These are phyloP conservation scores for Craspedostauros australis DNA, from an alignment of 108 stramenopile species.

Conservation along the genomic window DNA sequence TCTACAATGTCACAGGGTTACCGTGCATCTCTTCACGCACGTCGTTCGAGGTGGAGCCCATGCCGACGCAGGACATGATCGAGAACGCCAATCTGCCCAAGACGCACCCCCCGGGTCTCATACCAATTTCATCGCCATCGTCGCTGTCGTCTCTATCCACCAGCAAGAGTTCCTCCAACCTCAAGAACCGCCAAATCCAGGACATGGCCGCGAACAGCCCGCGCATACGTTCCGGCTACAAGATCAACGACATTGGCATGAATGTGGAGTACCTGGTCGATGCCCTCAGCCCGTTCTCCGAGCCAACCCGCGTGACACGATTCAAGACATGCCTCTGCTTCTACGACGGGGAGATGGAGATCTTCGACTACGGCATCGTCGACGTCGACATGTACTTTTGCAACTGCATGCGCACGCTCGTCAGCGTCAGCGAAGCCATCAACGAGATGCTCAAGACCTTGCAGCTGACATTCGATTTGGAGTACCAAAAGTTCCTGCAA, in stretches of 20 bases:
- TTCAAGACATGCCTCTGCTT: conserved; percentile 74
- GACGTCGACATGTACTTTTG: conserved; percentile 69
- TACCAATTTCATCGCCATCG: too few relatives aligned
- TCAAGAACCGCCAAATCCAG: conserved; percentile 6
- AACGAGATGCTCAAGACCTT: conserved; percentile 69
- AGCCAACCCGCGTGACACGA: conserved; percentile 69
- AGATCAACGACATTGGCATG: conserved; percentile 73
- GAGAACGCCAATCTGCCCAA: too few relatives aligned
- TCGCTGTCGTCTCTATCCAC: conserved; percentile 13
- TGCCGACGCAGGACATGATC: too few relatives aligned
- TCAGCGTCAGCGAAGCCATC: conserved; percentile 63
- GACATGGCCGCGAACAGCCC: too few relatives aligned
- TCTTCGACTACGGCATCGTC: conserved; percentile 68
- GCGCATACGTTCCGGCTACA: conserved; percentile 60
- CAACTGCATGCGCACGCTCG: conserved; percentile 60
- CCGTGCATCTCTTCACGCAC: conserved; percentile 71
- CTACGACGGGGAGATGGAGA: conserved; percentile 84
- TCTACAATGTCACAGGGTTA: conserved; percentile 69
- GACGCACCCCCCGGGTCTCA: too few relatives aligned
- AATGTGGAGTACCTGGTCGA: conserved; percentile 74
- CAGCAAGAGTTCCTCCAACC: conserved; percentile 13
- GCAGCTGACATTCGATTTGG: conserved; percentile 58
- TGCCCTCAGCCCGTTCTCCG: conserved; percentile 60
- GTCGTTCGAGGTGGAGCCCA: conserved; percentile 77
- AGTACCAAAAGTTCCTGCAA: conserved; percentile 71